Base-by-base conservation (phyloP, 108 stramenopile genomes). In the Phaeodactylum tricornutum region DNA sequence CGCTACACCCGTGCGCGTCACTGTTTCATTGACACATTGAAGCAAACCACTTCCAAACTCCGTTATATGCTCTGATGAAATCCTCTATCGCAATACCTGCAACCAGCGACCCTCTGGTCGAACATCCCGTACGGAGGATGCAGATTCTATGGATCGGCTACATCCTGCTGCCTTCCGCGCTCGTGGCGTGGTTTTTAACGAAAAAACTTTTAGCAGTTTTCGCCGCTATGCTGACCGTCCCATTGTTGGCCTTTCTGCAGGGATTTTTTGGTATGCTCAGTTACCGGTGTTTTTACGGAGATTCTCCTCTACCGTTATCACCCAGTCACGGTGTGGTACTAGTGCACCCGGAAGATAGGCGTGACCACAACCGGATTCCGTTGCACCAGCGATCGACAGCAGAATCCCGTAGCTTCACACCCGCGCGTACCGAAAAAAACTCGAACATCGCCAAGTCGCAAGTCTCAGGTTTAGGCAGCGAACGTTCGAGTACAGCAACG, bases 241-340 rank as follows among this genome's bases (percentile, higher is more conserved):
- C 31, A 42, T 70, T 17, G 9, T 45, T 45, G 2, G 44, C 44
- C 17, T 26, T 45, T 20, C 4, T 5, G 5, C 69, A 70, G 27
- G 69, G 69, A 26, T 33, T 57, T 12, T 21, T 48, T 1, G 50
- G 29, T 0, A 70, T 70, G 25, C 14, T 64, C 4, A 40, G 24
- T 22, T 70, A 59, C 32, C 56, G 69, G 34, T 3, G 41, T 15
- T 15, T 19, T 14, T 64, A 40, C 28, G 57, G 61, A 24, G 48
- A 70, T 35, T 29, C 57, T 6, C 69, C 69, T 2, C 8, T 53
- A 4, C 69, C 69, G 0, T 43, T 29, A 35, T 29, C 71, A 0
- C 71, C 71, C 0, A 27, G 59, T 14, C 71, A 66, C 26, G 71
- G 71, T 22, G 55, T 72, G n/a, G 71, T 72, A 23, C 21, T 52